phyloP scores from a whole-genome alignment of 805 yeast genomes.

The Hanseniaspora vineae region DNA sequence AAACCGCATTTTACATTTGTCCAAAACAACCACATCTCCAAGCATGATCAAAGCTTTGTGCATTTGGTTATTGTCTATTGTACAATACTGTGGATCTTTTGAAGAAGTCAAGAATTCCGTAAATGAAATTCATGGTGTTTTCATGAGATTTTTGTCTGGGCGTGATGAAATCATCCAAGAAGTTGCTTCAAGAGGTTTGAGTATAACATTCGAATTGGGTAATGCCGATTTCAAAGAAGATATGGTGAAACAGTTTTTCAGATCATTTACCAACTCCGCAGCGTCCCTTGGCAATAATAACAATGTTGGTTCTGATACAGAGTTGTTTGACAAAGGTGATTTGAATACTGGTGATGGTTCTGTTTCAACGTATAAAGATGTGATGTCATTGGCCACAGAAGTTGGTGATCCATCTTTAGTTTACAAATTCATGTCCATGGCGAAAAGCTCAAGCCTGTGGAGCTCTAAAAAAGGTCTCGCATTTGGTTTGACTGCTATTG shows the following conservation, averaged over 20 bases:
- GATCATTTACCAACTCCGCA: constrained; percentile 51
- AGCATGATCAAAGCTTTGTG: constrained; percentile 62
- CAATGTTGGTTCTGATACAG: constrained; percentile 62
- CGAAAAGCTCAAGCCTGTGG: constrained; percentile 82
- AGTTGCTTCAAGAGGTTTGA: constrained; percentile 79
- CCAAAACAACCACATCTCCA: constrained; percentile 53
- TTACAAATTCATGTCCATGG: constrained; percentile 86
- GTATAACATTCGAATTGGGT: constrained; percentile 71
- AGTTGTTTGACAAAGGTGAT: constrained; percentile 72
- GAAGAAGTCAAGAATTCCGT: constrained; percentile 29
- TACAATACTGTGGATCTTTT: constrained; percentile 54
- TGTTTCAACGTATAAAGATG: constrained; percentile 83
- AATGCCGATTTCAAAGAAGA: constrained; percentile 52
- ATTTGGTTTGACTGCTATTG: constrained; percentile 75
- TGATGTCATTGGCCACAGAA: constrained; percentile 76
- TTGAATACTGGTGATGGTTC: constrained; percentile 75
- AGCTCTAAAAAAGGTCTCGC: constrained; percentile 89
- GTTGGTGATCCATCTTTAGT: constrained; percentile 93
- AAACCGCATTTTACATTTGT: constrained; percentile 35
- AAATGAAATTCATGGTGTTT: constrained; percentile 55
- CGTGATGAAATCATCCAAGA: constrained; percentile 85
- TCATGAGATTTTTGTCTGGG: constrained; percentile 68
- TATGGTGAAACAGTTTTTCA: constrained; percentile 57
- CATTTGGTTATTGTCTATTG: constrained; percentile 72
- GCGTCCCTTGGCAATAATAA: constrained; percentile 42